Percentiles rank a stretch among this genome's conserved stretches.
Evolutionary conservation across 169 alveolate genomes (phyloP).

Genomic region (Plasmodium ovale): DNA sequence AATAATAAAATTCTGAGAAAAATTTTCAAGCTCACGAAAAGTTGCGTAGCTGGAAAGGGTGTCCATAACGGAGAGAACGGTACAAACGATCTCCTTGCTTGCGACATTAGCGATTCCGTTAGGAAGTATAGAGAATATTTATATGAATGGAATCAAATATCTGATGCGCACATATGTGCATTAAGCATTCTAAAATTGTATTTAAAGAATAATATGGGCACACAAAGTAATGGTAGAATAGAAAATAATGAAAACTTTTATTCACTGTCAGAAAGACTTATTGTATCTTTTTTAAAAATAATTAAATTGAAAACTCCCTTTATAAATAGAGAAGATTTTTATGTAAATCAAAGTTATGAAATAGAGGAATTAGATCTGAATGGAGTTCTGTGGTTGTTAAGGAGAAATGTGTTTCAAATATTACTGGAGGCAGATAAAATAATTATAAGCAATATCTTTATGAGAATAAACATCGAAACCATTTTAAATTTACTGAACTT

Average conservation of each 20-base stretch:
- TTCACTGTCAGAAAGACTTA: slow-evolving; percentile 64
- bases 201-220: slow-evolving; percentile 28
- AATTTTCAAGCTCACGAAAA: slow-evolving; percentile 16
- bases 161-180: slow-evolving; percentile 71
- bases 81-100: neutral
- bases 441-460: slow-evolving; percentile 66
- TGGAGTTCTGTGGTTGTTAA: slow-evolving; percentile 70
- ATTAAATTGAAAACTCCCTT: slow-evolving; percentile 69
- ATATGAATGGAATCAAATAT: slow-evolving; percentile 67
- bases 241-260: slow-evolving; percentile 71
- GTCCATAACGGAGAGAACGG: neutral
- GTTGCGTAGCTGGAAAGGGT: slow-evolving; percentile 6
- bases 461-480: slow-evolving; percentile 60
- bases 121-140: slow-evolving; percentile 53
- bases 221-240: slow-evolving; percentile 29
- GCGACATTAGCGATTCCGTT: neutral
- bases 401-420: slow-evolving; percentile 73
- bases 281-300: slow-evolving; percentile 56
- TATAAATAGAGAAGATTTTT: slow-evolving; percentile 28
- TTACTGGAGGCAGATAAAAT: slow-evolving; percentile 74
- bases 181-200: slow-evolving; percentile 71
- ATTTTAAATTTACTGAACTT: slow-evolving; percentile 58
- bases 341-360: slow-evolving; percentile 33
- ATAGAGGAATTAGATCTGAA: slow-evolving; percentile 69
- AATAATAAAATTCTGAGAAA: slow-evolving; percentile 59